Conservation (phyloP, 179 eudicot genomes). For the Drosera spatulata region DNA sequence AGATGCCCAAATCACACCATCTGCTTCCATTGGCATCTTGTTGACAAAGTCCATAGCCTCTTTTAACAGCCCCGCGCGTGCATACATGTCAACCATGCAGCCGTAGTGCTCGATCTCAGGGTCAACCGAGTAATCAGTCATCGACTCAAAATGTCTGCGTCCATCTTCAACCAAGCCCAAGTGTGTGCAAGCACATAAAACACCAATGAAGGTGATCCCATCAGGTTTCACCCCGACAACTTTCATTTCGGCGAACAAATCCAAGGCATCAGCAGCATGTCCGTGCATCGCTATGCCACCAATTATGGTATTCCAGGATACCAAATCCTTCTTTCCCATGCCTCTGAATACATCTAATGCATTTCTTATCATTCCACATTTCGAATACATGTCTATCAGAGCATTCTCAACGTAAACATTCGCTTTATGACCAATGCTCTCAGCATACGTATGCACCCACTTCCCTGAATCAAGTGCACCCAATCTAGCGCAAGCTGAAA, state of each 20-base stretch:
- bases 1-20: slow-evolving; percentile 59
- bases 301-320: slow-evolving; percentile 72
- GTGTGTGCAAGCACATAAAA: slow-evolving; percentile 76
- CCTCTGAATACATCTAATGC: slow-evolving; percentile 38
- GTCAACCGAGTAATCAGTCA: slow-evolving; percentile 36
- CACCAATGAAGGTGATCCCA: slow-evolving; percentile 55
- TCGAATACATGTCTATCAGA: slow-evolving; percentile 71
- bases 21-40: slow-evolving; percentile 61
- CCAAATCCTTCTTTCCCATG: slow-evolving; percentile 44
- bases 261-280: slow-evolving; percentile 46
- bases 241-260: slow-evolving; percentile 44
- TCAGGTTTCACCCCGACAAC: slow-evolving; percentile 38
- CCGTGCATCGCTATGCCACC: slow-evolving; percentile 72
- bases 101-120: slow-evolving; percentile 83
- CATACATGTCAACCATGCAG: slow-evolving; percentile 60
- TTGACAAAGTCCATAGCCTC: slow-evolving; percentile 53
- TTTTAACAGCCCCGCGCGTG: slow-evolving; percentile 50
- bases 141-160: slow-evolving; percentile 37
- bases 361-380: slow-evolving; percentile 56
- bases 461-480: slow-evolving; percentile 68
- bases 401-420: slow-evolving; percentile 57
- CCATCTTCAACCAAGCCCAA: slow-evolving; percentile 57
- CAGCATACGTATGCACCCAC: slow-evolving; percentile 54
- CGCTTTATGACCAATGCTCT: slow-evolving; percentile 33
- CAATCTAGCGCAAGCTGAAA: slow-evolving; percentile 56